Base-by-base conservation (phyloP, 2,329 filamentous ascomycete species). In the Lecanosticta acicola region DNA sequence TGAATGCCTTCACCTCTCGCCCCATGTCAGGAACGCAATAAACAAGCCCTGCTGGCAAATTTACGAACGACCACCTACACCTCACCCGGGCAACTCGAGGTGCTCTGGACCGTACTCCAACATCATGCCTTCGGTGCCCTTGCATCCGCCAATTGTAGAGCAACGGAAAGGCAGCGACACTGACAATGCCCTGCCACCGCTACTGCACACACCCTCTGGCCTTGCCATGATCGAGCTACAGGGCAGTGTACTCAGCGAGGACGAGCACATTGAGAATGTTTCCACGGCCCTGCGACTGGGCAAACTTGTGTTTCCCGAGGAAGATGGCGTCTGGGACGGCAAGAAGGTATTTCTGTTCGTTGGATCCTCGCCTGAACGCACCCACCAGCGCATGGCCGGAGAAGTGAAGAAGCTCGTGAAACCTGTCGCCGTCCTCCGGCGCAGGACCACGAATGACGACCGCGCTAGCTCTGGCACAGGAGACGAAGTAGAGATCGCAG, bases 161-260 rank as follows among this genome's bases (percentile, higher is more conserved):
- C 18, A 38, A 16, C 38, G 32, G 24, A 17, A 17, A 7, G 29
- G 10, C 16, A 32, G 21, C 2, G 17, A n/a, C 19, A 19, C 17
- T 10, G n/a, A 32, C 5, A 80, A 78, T 57, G 82, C 86, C 3
- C 78, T 97, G 3, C 93, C 93, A 1, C 67, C 77, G n/a, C 75
- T 95, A 51, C 79, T 97, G 13, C 86, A 90, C 58, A 96, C 91
- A 1, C 93, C 93, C 0, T 83, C 85, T 0, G 93, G 93, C 41
- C 79, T 96, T 33, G 91, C 91, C 14, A 75, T 98, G 37, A 74
- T 98, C 46, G 93, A 97, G 70, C 79, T 98, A 11, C 93, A 98
- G 72, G 93, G 90, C 50, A 87, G 81, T 11, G 83, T 98, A 69
- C 91, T 94, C 66, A 73, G 89, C 83, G 87, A 5, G 53, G 38